Conservation (phyloP, 768 basidiomycete genomes). For the Mycena latifolia region DNA sequence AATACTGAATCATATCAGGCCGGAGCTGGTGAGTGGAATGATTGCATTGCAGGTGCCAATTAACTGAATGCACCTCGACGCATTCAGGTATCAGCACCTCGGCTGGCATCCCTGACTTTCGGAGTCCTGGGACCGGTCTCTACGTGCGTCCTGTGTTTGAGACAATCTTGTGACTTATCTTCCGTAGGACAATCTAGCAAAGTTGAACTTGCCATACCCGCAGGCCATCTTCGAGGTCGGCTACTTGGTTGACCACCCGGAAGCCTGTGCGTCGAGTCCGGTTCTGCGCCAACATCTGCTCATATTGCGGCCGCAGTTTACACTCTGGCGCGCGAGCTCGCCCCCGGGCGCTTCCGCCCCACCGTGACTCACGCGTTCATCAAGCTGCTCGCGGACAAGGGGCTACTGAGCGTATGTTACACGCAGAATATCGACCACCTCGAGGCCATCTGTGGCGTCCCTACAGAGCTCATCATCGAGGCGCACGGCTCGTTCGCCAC, state of each 20-base stretch:
- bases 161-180: background rate
- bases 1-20: slow-evolving; percentile 3
- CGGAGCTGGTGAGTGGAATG: slow-evolving; percentile 6
- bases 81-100: slow-evolving; percentile 4
- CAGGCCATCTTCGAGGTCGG: slow-evolving; percentile 11
- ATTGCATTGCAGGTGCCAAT: background rate
- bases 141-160: background rate
- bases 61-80: background rate
- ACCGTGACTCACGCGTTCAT: slow-evolving; percentile 14
- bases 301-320: background rate
- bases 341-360: slow-evolving; percentile 6
- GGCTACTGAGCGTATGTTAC: slow-evolving; percentile 9
- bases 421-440: slow-evolving; percentile 6
- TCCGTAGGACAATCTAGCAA: slow-evolving; percentile 9
- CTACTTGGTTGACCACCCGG: slow-evolving; percentile 4
- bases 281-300: background rate
- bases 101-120: slow-evolving; percentile 16
- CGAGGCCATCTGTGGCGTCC: background rate
- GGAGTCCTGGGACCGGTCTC: slow-evolving; percentile 8
- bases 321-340: slow-evolving; percentile 7
- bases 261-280: slow-evolving; percentile 1
- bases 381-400: slow-evolving; percentile 15
- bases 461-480: slow-evolving; percentile 12
- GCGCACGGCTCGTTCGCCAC: slow-evolving; percentile 12
- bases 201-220: slow-evolving; percentile 15